A percentile compares a stretch with the other conserved stretches of the same genome.
These are phyloP conservation scores for Aspergillus carbonarius DNA, from an alignment of 2,329 filamentous ascomycete genomes.

Conservation along the genomic window DNA sequence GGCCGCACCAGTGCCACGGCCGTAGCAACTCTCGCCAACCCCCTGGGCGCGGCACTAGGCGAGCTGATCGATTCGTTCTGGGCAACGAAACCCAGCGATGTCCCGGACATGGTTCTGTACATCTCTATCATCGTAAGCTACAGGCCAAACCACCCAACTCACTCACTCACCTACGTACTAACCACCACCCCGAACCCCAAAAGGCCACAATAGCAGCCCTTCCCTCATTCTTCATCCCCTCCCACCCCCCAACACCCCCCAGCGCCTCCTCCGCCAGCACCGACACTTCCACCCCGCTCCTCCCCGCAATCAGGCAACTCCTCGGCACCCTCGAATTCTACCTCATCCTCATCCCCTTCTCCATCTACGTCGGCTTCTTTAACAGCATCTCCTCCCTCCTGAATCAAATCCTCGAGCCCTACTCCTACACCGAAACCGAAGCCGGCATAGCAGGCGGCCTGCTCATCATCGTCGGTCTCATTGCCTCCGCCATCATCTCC, in stretches of 20 bases:
- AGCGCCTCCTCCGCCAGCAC: slow-evolving; percentile 63
- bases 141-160: background rate
- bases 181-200: background rate
- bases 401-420: slow-evolving; percentile 85
- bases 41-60: slow-evolving; percentile 82
- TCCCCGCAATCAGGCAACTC: slow-evolving; percentile 57
- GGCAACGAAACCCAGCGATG: slow-evolving; percentile 61
- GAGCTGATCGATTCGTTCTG: slow-evolving; percentile 82
- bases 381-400: slow-evolving; percentile 85
- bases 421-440: slow-evolving; percentile 78
- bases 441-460: slow-evolving; percentile 88
- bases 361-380: slow-evolving; percentile 86
- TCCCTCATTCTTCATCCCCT: slow-evolving; percentile 79
- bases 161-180: background rate
- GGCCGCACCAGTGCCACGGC: slow-evolving; percentile 88
- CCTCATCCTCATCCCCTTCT: slow-evolving; percentile 77
- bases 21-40: slow-evolving; percentile 80
- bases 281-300: slow-evolving; percentile 49
- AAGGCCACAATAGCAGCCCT: slow-evolving; percentile 64
- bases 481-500: slow-evolving; percentile 71
- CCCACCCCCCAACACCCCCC: slow-evolving; percentile 72
- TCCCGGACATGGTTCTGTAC: slow-evolving; percentile 82
- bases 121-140: slow-evolving; percentile 73
- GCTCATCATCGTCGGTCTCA: slow-evolving; percentile 83
- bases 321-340: slow-evolving; percentile 68